Evolutionary conservation across 2,329 filamentous ascomycete species (phyloP).

Genomic region (Apiospora pterosperma): DNA sequence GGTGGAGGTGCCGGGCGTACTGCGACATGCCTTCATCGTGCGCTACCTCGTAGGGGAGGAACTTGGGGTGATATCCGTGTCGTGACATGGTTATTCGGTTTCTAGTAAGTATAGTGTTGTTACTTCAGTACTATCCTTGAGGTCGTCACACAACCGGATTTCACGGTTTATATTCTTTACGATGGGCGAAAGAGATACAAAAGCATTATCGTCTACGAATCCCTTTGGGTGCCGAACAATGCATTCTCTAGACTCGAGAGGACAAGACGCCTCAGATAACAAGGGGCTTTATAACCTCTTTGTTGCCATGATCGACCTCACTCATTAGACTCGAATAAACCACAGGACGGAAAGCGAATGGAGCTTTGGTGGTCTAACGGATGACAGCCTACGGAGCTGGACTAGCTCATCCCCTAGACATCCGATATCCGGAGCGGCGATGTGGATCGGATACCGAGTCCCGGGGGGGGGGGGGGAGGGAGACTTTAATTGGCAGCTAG

Average conservation of each 20-base stretch:
- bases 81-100: not conserved
- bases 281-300: not conserved
- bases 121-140: not conserved
- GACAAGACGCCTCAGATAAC: not conserved
- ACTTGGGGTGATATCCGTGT: not conserved
- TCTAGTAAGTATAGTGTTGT: not conserved
- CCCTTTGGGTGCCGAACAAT: not conserved
- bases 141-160: not conserved
- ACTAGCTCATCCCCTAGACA: not conserved
- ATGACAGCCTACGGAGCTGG: not conserved
- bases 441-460: not conserved
- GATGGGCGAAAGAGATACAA: not conserved
- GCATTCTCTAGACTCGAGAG: not conserved
- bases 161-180: not conserved
- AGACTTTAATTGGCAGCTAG: not conserved
- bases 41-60: not conserved
- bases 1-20: not conserved
- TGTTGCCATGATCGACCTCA: not conserved
- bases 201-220: not conserved
- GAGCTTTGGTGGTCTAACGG: not conserved
- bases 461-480: not conserved
- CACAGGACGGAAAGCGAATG: not conserved
- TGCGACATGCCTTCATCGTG: not conserved
- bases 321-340: not conserved
- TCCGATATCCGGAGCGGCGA: not conserved